These are phyloP conservation scores for Aureobasidium leucospermi DNA, from an alignment of 2,329 filamentous ascomycete species.

Conservation along the genomic window DNA sequence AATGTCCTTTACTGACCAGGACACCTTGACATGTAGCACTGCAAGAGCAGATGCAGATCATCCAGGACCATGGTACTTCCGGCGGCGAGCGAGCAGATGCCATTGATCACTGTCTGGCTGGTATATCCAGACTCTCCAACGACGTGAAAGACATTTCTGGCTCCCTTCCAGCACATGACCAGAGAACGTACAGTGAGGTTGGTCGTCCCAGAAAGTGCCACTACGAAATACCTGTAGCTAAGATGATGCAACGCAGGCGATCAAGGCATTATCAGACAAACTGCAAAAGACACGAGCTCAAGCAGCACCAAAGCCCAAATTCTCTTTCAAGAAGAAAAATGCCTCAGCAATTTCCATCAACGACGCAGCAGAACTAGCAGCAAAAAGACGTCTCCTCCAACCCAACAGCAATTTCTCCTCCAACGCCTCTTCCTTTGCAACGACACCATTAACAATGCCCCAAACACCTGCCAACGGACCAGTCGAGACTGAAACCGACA, in stretches of 20 bases:
- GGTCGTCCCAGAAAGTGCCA: neutral
- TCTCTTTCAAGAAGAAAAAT: slow-evolving; percentile 62
- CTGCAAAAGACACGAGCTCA: slow-evolving; percentile 59
- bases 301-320: slow-evolving; percentile 68
- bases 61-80: slow-evolving; percentile 55
- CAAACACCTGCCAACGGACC: slow-evolving; percentile 21
- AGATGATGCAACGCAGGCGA: slow-evolving; percentile 43
- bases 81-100: slow-evolving; percentile 74
- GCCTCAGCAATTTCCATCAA: slow-evolving; percentile 45
- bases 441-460: slow-evolving; percentile 24
- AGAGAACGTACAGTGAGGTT: slow-evolving; percentile 76
- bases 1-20: slow-evolving; percentile 1
- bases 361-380: slow-evolving; percentile 49
- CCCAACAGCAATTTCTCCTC: neutral
- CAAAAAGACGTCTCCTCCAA: slow-evolving; percentile 15
- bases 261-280: slow-evolving; percentile 74
- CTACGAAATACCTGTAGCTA: no score
- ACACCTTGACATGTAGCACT: slow-evolving; percentile 47
- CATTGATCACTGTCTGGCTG: slow-evolving; percentile 69
- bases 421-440: slow-evolving; percentile 34
- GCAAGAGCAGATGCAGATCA: slow-evolving; percentile 64
- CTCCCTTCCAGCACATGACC: slow-evolving; percentile 82
- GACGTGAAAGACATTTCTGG: slow-evolving; percentile 78
- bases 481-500: neutral
- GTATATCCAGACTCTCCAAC: slow-evolving; percentile 72